phyloP scores from a whole-genome alignment of 768 basidiomycete species.

The Pleurotus salmoneostramineus region DNA sequence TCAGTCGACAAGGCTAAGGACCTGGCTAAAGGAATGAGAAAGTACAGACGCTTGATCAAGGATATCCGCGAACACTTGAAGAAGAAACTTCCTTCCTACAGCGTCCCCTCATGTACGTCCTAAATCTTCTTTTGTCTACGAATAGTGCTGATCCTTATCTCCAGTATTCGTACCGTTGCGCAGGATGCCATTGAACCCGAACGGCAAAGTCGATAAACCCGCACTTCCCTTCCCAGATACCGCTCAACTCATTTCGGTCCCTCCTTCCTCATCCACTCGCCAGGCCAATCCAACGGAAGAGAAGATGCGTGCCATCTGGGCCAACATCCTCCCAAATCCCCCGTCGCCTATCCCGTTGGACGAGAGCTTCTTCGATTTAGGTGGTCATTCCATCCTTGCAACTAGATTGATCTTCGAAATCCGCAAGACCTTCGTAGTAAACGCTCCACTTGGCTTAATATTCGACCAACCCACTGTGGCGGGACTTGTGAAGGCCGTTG shows the following conservation, averaged over 20 bases:
- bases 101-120: slow-evolving; percentile 80
- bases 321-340: slow-evolving; percentile 71
- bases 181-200: slow-evolving; percentile 97
- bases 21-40: slow-evolving; percentile 71
- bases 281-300: slow-evolving; percentile 68
- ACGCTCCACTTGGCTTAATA: slow-evolving; percentile 87
- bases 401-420: slow-evolving; percentile 97
- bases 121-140: slow-evolving; percentile 7
- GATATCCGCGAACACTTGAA: slow-evolving; percentile 94
- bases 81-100: slow-evolving; percentile 94
- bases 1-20: slow-evolving; percentile 28
- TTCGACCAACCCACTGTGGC: slow-evolving; percentile 88
- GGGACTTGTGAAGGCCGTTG: slow-evolving; percentile 73
- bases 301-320: slow-evolving; percentile 84
- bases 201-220: slow-evolving; percentile 99
- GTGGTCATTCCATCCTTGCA: slow-evolving; percentile 97
- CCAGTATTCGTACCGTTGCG: slow-evolving; percentile 93
- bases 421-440: slow-evolving; percentile 85
- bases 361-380: slow-evolving; percentile 97
- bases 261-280: slow-evolving; percentile 26
- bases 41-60: slow-evolving; percentile 85
- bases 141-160: neutral
- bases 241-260: slow-evolving; percentile 51
- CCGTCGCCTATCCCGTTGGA: slow-evolving; percentile 78
- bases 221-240: slow-evolving; percentile 99